Percentiles rank a stretch among this genome's conserved stretches.
Conservation (phyloP, 176 grass and related monocot species). For the Bromus sterilis region DNA sequence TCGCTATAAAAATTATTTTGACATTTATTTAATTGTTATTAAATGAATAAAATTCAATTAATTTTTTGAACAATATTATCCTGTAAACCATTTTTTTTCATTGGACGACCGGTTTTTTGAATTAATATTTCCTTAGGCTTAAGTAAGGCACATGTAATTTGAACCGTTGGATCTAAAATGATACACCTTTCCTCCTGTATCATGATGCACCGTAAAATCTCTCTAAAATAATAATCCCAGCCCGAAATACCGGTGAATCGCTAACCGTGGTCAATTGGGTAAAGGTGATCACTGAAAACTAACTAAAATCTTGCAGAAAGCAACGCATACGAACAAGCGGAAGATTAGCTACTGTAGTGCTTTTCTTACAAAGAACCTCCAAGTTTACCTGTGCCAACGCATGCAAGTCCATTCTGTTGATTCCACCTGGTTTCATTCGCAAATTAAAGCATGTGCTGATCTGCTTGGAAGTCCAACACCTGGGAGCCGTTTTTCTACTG, state of each 20-base stretch:
- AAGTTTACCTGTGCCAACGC: neutral
- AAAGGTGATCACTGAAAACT: conserved; percentile 56
- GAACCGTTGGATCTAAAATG: no score
- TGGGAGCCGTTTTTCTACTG: neutral
- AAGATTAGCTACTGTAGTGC: conserved; percentile 17
- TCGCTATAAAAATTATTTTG: no score
- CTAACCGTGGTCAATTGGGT: conserved; percentile 34
- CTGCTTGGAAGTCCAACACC: neutral
- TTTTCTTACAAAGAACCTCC: conserved; percentile 13
- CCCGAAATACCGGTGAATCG: conserved; percentile 8
- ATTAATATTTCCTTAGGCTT: no score
- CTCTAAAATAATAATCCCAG: neutral
- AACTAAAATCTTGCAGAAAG: conserved; percentile 52
- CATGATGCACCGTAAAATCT: no score
- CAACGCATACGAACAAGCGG: conserved; percentile 1
- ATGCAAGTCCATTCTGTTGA: neutral
- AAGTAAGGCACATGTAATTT: no score
- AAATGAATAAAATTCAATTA: no score
- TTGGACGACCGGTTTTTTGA: no score
- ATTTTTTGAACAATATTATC: no score
- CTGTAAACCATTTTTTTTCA: no score
- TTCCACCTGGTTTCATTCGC: neutral
- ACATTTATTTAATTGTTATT: no score
- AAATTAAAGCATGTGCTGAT: neutral
- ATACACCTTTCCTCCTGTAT: no score